Base-by-base conservation (phyloP, 768 basidiomycete species). In the Trametes coccinea region DNA sequence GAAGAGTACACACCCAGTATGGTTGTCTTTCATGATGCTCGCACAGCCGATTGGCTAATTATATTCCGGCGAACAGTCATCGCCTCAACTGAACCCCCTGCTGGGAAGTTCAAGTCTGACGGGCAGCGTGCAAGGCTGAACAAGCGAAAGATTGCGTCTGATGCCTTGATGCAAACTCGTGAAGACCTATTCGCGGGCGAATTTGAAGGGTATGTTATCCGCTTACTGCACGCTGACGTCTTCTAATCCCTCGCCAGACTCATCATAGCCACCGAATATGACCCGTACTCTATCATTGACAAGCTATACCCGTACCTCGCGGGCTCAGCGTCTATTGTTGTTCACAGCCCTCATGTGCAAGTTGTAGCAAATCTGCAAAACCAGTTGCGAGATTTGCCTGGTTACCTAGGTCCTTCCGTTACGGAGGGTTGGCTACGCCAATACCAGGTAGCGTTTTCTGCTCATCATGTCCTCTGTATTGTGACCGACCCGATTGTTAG, bases 391-490 rank as follows among this genome's bases (percentile, higher is more conserved):
- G 75, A 81, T 29, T 70, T 81, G 43, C 85, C 89, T 8, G 75
- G 81, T 62, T 95, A 85, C 73, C 78, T 98, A 10, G 87, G 85
- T 34, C 89, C 93, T 7, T 86, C 82, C 14, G 76, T 98, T 33
- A 89, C 91, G 2, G 96, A 98, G 74, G 80, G 85, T 10, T 98
- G 92, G 89, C 74, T 93, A 44, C 85, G 96, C 31, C 83, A 85
- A 64, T 99, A 98, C 76, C 96, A 98, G 73, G 85, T 85, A 61
- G n/a, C 53, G n/a, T 30, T 47, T 30, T 5, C 11, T 5, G 34
- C 11, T 27, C 33, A 41, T 37, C 11, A 5, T 29, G 13, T 2
- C 29, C 40, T 14, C 10, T 41, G 8, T 2, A 13, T 29, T 39
- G 3, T 17, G 43, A 22, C 22, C 22, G 22, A 22, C 22, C 22